These are phyloP conservation scores for Xanthoconium stramineum DNA, from an alignment of 768 basidiomycete species.

Conservation along the genomic window DNA sequence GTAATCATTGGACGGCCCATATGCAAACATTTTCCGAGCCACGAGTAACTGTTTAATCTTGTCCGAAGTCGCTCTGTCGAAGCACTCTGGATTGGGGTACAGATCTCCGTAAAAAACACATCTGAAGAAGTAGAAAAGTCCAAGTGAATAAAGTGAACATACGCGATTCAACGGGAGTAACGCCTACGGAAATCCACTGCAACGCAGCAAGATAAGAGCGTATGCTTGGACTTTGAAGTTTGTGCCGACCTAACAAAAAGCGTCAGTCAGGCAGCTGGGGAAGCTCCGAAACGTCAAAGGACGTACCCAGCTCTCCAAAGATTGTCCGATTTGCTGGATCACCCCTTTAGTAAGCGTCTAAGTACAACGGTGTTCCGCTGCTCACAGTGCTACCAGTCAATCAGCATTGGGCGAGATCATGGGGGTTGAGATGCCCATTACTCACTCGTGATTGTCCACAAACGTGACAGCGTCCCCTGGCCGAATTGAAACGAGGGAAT, in stretches of 20 bases:
- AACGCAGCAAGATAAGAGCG: conserved; percentile 70
- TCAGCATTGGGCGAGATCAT: background rate
- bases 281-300: background rate
- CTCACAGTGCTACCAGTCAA: conserved; percentile 55
- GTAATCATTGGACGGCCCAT: conserved; percentile 64
- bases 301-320: conserved; percentile 78
- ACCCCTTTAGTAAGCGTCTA: background rate
- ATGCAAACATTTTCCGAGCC: conserved; percentile 63
- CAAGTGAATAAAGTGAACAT: background rate
- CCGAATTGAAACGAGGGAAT: conserved; percentile 61
- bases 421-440: background rate
- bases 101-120: conserved; percentile 89
- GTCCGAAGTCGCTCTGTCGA: conserved; percentile 47
- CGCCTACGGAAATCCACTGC: conserved; percentile 70
- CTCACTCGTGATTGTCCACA: conserved; percentile 88
- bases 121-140: conserved; percentile 34
- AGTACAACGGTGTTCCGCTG: conserved; percentile 24
- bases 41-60: conserved; percentile 55
- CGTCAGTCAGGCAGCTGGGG: background rate
- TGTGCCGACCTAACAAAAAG: conserved; percentile 50
- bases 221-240: conserved; percentile 83
- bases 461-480: conserved; percentile 87
- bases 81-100: conserved; percentile 69
- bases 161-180: background rate
- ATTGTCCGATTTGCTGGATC: conserved; percentile 62